Conservation (phyloP, 1,284 basidiomycete species). For the Tausonia pullulans region DNA sequence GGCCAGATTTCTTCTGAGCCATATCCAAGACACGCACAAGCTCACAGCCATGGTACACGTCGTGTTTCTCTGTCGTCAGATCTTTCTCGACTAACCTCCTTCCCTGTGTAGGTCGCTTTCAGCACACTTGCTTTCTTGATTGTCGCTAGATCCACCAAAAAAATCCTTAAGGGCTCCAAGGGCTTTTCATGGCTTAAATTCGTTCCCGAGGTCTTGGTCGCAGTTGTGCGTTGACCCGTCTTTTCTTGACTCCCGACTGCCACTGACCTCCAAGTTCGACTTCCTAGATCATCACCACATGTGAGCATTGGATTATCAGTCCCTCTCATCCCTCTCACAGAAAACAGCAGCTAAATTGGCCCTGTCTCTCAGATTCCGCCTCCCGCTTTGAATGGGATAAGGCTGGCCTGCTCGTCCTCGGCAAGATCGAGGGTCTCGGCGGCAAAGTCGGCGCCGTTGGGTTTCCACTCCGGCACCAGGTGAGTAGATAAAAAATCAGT, state of each 20-base stretch:
- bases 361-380: slow-evolving; percentile 48
- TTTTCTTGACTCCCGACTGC: too few relatives aligned
- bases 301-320: slow-evolving; percentile 40
- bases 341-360: not conserved
- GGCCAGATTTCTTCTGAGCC: slow-evolving; percentile 57
- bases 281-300: slow-evolving; percentile 44
- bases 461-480: slow-evolving; percentile 48
- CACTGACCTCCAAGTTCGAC: too few relatives aligned
- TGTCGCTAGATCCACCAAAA: slow-evolving; percentile 39
- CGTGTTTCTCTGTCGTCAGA: slow-evolving; percentile 52
- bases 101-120: slow-evolving; percentile 47
- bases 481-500: too few relatives aligned
- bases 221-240: slow-evolving; percentile 43
- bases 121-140: slow-evolving; percentile 51
- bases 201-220: slow-evolving; percentile 69
- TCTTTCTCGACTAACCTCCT: slow-evolving; percentile 46
- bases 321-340: not conserved
- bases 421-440: slow-evolving; percentile 49
- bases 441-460: slow-evolving; percentile 44
- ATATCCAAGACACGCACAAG: slow-evolving; percentile 50
- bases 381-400: slow-evolving; percentile 60
- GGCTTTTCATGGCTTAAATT: slow-evolving; percentile 57
- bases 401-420: slow-evolving; percentile 68
- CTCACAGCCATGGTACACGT: slow-evolving; percentile 64
- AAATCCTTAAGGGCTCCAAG: slow-evolving; percentile 44